phyloP scores from a whole-genome alignment of 2,329 filamentous ascomycete genomes.

The Lachnellula willkommii region DNA sequence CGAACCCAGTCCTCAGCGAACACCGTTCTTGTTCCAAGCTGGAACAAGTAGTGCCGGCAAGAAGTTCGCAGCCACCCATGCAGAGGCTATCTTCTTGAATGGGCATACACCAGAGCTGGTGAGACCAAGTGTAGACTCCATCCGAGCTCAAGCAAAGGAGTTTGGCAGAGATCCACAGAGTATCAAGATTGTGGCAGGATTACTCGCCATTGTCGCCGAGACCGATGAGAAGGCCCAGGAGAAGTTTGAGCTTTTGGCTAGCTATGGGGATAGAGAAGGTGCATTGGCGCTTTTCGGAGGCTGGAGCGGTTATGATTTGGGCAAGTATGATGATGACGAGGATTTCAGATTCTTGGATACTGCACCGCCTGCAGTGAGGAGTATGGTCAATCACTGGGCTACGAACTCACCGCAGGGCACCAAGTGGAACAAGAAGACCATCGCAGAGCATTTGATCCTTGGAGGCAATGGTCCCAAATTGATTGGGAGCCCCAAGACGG shows the following conservation, averaged over 20 bases:
- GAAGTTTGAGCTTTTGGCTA: conserved; percentile 57
- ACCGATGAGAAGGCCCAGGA: conserved; percentile 62
- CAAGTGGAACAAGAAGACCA: conserved; percentile 34
- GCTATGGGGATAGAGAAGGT: conserved; percentile 59
- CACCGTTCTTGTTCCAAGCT: conserved; percentile 49
- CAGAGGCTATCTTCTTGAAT: conserved; percentile 64
- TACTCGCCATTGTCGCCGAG: conserved; percentile 58
- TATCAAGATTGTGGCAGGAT: conserved; percentile 64
- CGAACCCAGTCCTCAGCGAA: conserved; percentile 36
- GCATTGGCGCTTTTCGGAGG: conserved; percentile 67
- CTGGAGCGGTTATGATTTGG: conserved; percentile 65
- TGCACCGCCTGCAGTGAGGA: conserved; percentile 41
- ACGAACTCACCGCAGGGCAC: conserved; percentile 31
- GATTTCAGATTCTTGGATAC: conserved; percentile 51
- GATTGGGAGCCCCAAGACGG: conserved; percentile 22
- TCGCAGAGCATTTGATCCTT: conserved; percentile 24
- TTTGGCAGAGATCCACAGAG: conserved; percentile 51
- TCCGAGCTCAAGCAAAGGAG: conserved; percentile 46
- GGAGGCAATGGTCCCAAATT: conserved; percentile 24
- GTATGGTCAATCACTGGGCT: conserved; percentile 45
- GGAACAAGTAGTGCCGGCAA: conserved; percentile 63
- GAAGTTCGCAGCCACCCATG: conserved; percentile 60
- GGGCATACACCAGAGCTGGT: conserved; percentile 59
- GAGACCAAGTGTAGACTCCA: conserved; percentile 56
- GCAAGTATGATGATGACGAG: conserved; percentile 56